Evolutionary conservation across 371 early-diverging fungal species (phyloP).

Genomic region (Quaeritorhiza haematococci): DNA sequence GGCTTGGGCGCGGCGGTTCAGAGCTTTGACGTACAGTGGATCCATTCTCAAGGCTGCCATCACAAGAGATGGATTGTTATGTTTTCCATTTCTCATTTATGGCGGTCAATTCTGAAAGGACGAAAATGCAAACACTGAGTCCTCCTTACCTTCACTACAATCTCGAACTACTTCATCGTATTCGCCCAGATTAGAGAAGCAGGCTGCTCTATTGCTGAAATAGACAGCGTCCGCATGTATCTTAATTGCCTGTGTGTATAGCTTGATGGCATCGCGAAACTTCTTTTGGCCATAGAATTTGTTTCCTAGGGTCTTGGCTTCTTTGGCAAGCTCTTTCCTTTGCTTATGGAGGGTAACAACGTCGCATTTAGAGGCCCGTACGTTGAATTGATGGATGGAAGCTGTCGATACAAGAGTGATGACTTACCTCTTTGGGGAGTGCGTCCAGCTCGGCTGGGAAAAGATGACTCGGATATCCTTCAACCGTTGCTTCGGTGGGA

Average conservation of each 20-base stretch:
- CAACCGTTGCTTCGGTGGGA: neutral
- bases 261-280: conserved; percentile 77
- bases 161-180: conserved; percentile 61
- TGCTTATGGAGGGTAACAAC: conserved; percentile 7
- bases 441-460: conserved; percentile 10
- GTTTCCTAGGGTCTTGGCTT: conserved; percentile 85
- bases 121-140: no score
- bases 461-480: neutral
- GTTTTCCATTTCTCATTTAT: neutral
- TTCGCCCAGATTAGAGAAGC: conserved; percentile 68
- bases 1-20: conserved; percentile 42
- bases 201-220: conserved; percentile 93
- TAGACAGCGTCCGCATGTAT: conserved; percentile 68
- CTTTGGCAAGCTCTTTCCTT: conserved; percentile 52
- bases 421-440: conserved; percentile 2
- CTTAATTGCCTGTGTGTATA: conserved; percentile 84
- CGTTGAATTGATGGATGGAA: neutral
- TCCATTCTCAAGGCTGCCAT: conserved; percentile 37
- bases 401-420: conserved; percentile 4
- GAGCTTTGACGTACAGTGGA: conserved; percentile 38
- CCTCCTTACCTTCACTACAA: conserved; percentile 32
- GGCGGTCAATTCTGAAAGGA: no score
- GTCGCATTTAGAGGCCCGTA: neutral
- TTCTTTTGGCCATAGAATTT: conserved; percentile 74
- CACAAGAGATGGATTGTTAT: neutral